These are phyloP conservation scores for Iris macrosiphon DNA, from an alignment of 106 monocot species.

Conservation along the genomic window DNA sequence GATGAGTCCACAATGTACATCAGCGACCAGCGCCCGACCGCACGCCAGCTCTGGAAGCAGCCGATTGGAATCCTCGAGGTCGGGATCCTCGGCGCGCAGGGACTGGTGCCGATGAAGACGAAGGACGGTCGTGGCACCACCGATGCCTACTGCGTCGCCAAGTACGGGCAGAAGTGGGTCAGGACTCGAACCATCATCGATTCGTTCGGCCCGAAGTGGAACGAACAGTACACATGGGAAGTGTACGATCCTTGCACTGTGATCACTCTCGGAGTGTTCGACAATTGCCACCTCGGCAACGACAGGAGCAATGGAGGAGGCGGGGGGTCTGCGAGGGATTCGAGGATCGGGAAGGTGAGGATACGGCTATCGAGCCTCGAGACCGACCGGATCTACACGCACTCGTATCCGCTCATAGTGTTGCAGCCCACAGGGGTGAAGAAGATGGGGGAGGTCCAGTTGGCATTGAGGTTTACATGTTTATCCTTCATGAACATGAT, in stretches of 20 bases:
- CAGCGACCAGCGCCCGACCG: slow-evolving; percentile 56
- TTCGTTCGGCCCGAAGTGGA: slow-evolving; percentile 50
- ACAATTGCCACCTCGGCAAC: slow-evolving; percentile 52
- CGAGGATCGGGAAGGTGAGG: slow-evolving; percentile 52
- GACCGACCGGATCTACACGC: slow-evolving; percentile 52
- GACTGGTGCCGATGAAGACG: slow-evolving; percentile 49
- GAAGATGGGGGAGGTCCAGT: slow-evolving; percentile 67
- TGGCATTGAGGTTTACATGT: slow-evolving; percentile 57
- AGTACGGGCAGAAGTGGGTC: slow-evolving; percentile 75
- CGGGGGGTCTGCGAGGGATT: slow-evolving; percentile 14
- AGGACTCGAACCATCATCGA: slow-evolving; percentile 60
- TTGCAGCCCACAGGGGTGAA: slow-evolving; percentile 57
- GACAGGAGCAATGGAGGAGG: slow-evolving; percentile 2
- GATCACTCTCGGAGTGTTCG: slow-evolving; percentile 64
- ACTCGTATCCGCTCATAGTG: slow-evolving; percentile 52
- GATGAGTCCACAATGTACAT: slow-evolving; percentile 79
- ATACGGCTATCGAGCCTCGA: slow-evolving; percentile 60
- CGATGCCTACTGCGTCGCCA: slow-evolving; percentile 71
- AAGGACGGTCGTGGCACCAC: slow-evolving; percentile 42
- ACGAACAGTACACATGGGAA: slow-evolving; percentile 79
- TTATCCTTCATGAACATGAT: slow-evolving; percentile 38
- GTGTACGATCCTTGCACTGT: slow-evolving; percentile 67
- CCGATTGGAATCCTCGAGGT: slow-evolving; percentile 58
- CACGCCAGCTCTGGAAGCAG: slow-evolving; percentile 63
- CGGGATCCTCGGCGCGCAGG: slow-evolving; percentile 46